Conservation (phyloP, 257 asterid genomes). For the Marsdenia floribunda region DNA sequence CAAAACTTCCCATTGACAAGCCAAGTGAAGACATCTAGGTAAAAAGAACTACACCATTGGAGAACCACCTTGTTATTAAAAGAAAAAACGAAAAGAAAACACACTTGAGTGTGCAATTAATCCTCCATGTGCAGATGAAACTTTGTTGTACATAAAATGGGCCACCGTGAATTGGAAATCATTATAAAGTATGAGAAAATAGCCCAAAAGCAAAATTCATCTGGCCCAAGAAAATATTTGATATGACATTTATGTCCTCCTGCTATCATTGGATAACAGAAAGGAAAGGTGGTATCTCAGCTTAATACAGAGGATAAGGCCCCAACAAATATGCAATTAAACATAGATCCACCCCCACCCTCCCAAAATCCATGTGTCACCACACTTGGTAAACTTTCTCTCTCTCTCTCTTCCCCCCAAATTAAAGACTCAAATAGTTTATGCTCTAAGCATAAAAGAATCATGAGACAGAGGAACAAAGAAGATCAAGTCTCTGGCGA, state of each 20-base stretch:
- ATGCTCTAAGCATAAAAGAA: not conserved
- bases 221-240: not conserved
- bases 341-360: not conserved
- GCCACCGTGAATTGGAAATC: not conserved
- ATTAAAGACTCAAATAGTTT: not conserved
- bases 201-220: not conserved
- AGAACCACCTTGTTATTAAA: too few species aligned
- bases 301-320: not conserved
- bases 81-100: not conserved
- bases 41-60: too few species aligned
- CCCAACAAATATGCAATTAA: constrained; percentile 1
- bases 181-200: not conserved
- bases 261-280: not conserved
- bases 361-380: constrained; percentile 8
- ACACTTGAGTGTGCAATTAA: not conserved
- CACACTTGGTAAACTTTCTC: not conserved
- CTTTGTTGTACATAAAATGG: not conserved
- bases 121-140: not conserved
- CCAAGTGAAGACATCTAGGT: too few species aligned
- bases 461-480: constrained; percentile 3
- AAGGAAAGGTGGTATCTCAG: not conserved
- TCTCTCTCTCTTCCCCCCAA: not conserved
- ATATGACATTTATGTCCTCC: not conserved
- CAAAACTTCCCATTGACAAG: too few species aligned
- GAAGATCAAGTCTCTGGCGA: not conserved